A percentile compares a stretch with the other conserved stretches of the same genome.
Evolutionary conservation across 495 filamentous ascomycete species (phyloP).

Genomic region (Penicillium longicatenatum): DNA sequence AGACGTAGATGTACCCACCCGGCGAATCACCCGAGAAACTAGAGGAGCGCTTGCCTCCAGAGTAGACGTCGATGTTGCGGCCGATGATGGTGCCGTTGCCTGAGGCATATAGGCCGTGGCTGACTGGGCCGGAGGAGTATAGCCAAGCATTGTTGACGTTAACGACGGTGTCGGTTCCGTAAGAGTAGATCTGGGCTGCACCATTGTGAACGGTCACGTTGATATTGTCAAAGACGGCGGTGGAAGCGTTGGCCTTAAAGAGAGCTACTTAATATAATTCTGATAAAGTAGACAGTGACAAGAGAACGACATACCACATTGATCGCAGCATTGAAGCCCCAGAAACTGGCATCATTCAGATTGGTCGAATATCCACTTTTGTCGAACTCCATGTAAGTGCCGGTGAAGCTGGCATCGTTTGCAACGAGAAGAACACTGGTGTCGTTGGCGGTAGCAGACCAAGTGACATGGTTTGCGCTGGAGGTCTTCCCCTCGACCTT

Average conservation of each 20-base stretch:
- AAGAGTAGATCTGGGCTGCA: slow-evolving; percentile 17
- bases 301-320: slow-evolving; percentile 16
- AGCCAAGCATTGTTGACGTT: slow-evolving; percentile 22
- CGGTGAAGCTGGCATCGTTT: slow-evolving; percentile 10
- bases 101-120: slow-evolving; percentile 21
- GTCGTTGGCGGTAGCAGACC: slow-evolving; percentile 22
- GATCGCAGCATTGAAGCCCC: slow-evolving; percentile 22
- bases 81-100: slow-evolving; percentile 22
- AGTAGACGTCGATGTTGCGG: slow-evolving; percentile 14
- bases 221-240: slow-evolving; percentile 12
- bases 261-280: not conserved
- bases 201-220: slow-evolving; percentile 22
- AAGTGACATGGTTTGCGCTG: slow-evolving; percentile 14
- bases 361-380: slow-evolving; percentile 23
- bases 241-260: slow-evolving; percentile 17
- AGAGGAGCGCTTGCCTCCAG: slow-evolving; percentile 22
- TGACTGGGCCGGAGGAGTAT: slow-evolving; percentile 23
- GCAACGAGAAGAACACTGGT: slow-evolving; percentile 21
- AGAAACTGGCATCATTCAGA: slow-evolving; percentile 22
- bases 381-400: slow-evolving; percentile 13
- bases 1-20: slow-evolving; percentile 16
- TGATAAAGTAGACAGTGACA: not conserved
- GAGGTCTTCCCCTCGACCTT: slow-evolving; percentile 8
- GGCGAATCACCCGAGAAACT: slow-evolving; percentile 24
- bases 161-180: slow-evolving; percentile 17